phyloP scores from a whole-genome alignment of 148 eudicot genomes.

The Oxyria digyna region DNA sequence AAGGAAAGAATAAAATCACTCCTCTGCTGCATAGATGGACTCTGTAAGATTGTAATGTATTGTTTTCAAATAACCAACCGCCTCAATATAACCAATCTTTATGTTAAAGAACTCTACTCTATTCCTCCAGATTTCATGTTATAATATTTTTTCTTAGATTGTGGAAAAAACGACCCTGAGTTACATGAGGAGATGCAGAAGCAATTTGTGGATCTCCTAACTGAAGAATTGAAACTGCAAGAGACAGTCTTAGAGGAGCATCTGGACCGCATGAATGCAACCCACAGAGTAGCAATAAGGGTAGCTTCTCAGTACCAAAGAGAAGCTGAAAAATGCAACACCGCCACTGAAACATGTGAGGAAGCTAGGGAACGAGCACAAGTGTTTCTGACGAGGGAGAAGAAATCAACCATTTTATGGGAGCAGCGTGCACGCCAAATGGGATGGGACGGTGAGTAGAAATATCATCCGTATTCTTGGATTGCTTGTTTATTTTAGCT shows the following conservation, averaged over 20 bases:
- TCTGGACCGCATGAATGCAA: slow-evolving; percentile 40
- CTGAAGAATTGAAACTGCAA: slow-evolving; percentile 44
- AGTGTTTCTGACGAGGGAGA: slow-evolving; percentile 30
- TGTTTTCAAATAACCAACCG: background rate
- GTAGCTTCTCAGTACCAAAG: slow-evolving; percentile 48
- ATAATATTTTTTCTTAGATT: slow-evolving; percentile 18
- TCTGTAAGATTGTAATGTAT: background rate
- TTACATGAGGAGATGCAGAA: slow-evolving; percentile 44
- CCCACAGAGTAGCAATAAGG: slow-evolving; percentile 41
- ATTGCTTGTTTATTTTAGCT: background rate
- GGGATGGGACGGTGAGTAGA: slow-evolving; percentile 38
- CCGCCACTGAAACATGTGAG: slow-evolving; percentile 57
- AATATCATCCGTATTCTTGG: background rate
- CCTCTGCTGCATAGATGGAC: background rate
- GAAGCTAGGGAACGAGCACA: slow-evolving; percentile 42
- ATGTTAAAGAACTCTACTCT: background rate
- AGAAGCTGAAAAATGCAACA: slow-evolving; percentile 56
- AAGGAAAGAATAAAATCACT: background rate
- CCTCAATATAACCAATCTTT: background rate
- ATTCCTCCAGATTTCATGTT: background rate
- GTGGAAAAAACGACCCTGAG: slow-evolving; percentile 46
- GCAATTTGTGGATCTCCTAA: slow-evolving; percentile 38
- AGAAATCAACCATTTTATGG: slow-evolving; percentile 34
- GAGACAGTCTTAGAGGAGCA: slow-evolving; percentile 33
- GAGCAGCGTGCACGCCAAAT: slow-evolving; percentile 40